These are phyloP conservation scores for Musa schizocarpa DNA, from an alignment of 176 grass and related monocot genomes.

Conservation along the genomic window DNA sequence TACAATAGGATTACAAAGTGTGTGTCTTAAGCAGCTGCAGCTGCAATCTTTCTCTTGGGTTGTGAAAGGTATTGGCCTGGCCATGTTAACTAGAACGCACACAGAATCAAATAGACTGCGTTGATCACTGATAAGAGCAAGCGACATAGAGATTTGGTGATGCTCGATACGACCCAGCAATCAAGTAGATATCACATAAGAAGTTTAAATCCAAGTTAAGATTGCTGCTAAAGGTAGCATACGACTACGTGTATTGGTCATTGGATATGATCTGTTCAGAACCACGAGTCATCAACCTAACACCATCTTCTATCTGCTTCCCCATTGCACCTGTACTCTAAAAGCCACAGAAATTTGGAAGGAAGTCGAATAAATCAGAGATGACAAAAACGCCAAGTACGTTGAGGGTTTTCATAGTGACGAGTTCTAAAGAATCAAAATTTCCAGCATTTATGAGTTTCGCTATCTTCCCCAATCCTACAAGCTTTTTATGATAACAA, in stretches of 20 bases:
- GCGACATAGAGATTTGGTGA: background rate
- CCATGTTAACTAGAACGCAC: too few species aligned
- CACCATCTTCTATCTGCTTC: constrained; percentile 95
- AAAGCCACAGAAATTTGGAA: constrained; percentile 13
- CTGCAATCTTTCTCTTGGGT: constrained; percentile 38
- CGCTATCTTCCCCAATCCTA: constrained; percentile 85
- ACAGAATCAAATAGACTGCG: too few species aligned
- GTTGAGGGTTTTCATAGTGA: constrained; percentile 96
- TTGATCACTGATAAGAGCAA: background rate
- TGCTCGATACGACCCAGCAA: background rate
- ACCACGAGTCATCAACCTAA: constrained; percentile 86
- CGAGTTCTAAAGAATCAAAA: constrained; percentile 82
- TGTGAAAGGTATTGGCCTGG: constrained; percentile 66
- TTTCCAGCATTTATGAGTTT: constrained; percentile 88
- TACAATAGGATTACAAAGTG: too few species aligned
- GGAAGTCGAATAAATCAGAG: constrained; percentile 10
- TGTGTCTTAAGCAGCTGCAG: constrained; percentile 13
- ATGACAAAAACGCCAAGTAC: constrained; percentile 27
- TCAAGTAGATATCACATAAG: too few species aligned
- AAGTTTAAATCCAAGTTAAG: too few species aligned
- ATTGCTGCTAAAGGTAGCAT: background rate
- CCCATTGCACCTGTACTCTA: constrained; percentile 80
- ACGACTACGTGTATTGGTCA: constrained; percentile 87
- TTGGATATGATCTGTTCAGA: constrained; percentile 74
- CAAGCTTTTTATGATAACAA: constrained; percentile 38